Evolutionary conservation across 805 yeast species (phyloP), one percentile per base, ranked within the genome.

Genomic region (Kodamaea neixiangensis): DNA sequence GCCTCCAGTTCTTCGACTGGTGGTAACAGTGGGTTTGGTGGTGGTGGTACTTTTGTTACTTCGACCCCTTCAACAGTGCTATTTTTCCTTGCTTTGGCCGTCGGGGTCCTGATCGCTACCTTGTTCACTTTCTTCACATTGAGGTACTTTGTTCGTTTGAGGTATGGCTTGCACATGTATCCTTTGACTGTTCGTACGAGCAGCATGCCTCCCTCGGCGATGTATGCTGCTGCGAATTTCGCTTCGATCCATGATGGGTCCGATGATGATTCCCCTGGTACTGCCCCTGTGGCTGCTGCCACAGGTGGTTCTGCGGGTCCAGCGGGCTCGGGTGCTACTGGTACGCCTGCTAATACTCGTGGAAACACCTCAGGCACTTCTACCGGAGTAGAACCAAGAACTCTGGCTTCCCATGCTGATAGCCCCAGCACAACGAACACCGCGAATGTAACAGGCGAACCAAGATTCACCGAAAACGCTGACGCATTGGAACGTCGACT

Each of bases 81-180:
- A 25, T 85, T 85, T 65, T 82, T 83, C 64, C 66, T 85, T 10
- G 87, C 89, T 0, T 71, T 85, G 33, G 79, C 85, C 0, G 80
- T 83, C 11, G 89, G 88, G 3, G 77, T 82, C 10, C 60, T 77
- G 18, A 82, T 83, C 37, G 87, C 87, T 4, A 17, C 73, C 0
- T 61, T 82, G 21, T 82, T 85, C 57, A 55, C 82, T 7, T 82
- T 82, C 65, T 83, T 85, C 72, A 80, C 88, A 9, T 60, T 80
- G 47, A 67, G 87, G 45, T 83, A 85, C 62, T 78, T 83, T 56
- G 74, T 84, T 3, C 68, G 88, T 47, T 73, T 86, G 4, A 75
- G 71, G 50, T 77, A 74, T 57, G 89, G 89, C 0, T 67, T 83
- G 9, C 80, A 78, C 55, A 66, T 77, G 59, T 58, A 73, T 66